phyloP scores from a whole-genome alignment of 768 basidiomycete genomes.

The Coprinopsis marcescibilis region DNA sequence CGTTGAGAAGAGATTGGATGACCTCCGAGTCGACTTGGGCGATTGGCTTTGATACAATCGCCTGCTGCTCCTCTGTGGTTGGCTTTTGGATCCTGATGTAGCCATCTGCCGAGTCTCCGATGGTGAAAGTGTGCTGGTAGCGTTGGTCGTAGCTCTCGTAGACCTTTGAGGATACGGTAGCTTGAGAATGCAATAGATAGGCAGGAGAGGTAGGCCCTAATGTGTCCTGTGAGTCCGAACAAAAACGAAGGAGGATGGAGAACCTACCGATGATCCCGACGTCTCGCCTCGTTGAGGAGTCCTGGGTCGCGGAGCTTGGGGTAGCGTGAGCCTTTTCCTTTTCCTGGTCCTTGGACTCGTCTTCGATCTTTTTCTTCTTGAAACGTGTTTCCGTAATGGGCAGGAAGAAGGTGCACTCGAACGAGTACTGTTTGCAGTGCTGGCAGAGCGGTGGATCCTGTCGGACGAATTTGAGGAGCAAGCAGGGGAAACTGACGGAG shows the following conservation, averaged over 20 bases:
- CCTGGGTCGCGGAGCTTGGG: conserved; percentile 26
- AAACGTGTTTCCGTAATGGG: conserved; percentile 98
- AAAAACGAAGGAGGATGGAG: conserved; percentile 19
- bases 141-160: conserved; percentile 87
- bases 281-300: conserved; percentile 45
- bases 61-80: conserved; percentile 47
- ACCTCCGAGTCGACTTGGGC: conserved; percentile 74
- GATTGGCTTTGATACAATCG: conserved; percentile 52
- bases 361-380: conserved; percentile 89
- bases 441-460: conserved; percentile 77
- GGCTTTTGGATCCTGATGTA: conserved; percentile 78
- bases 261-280: conserved; percentile 58
- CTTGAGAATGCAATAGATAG: conserved; percentile 87
- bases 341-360: conserved; percentile 39
- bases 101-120: conserved; percentile 80
- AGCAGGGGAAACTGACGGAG: not conserved
- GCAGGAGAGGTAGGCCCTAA: conserved; percentile 83
- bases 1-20: conserved; percentile 80
- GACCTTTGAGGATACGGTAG: conserved; percentile 74
- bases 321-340: conserved; percentile 28
- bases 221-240: conserved; percentile 38
- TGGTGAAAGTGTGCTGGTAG: conserved; percentile 84
- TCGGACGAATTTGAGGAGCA: conserved; percentile 7
- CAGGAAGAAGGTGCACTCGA: conserved; percentile 95
- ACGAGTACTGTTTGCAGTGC: conserved; percentile 90